Conservation (phyloP, 116 monocot genomes). For the Posidonia oceanica region DNA sequence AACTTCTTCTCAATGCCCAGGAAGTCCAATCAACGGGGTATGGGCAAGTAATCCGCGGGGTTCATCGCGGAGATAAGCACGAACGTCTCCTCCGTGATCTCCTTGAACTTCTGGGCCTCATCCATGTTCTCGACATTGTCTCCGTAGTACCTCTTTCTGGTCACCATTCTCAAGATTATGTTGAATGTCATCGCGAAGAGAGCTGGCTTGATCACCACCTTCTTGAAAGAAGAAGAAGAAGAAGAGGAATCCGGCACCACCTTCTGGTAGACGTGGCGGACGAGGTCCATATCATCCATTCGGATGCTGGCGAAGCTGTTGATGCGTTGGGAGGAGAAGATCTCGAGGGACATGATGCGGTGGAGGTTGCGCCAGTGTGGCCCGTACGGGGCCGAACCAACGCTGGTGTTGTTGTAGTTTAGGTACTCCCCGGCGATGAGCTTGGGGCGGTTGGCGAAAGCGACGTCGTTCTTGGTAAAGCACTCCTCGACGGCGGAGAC, state of each 20-base stretch:
- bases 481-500: slow-evolving; percentile 29
- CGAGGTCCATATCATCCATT: slow-evolving; percentile 20
- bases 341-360: slow-evolving; percentile 25
- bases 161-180: slow-evolving; percentile 17
- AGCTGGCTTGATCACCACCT: slow-evolving; percentile 15
- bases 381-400: slow-evolving; percentile 23
- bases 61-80: slow-evolving; percentile 11
- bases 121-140: slow-evolving; percentile 3
- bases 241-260: no score
- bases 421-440: slow-evolving; percentile 17
- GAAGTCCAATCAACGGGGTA: slow-evolving; percentile 9
- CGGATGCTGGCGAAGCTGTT: slow-evolving; percentile 9
- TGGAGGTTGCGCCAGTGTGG: slow-evolving; percentile 41
- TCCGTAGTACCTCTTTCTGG: slow-evolving; percentile 16
- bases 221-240: not conserved
- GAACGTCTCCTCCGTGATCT: slow-evolving; percentile 20
- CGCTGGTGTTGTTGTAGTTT: slow-evolving; percentile 19
- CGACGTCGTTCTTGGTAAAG: slow-evolving; percentile 35
- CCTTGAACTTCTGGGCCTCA: slow-evolving; percentile 11
- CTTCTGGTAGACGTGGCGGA: slow-evolving; percentile 4
- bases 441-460: slow-evolving; percentile 44
- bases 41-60: slow-evolving; percentile 33
- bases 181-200: slow-evolving; percentile 19
- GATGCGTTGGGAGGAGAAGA: slow-evolving; percentile 26
- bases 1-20: slow-evolving; percentile 8